phyloP scores from a whole-genome alignment of 2,329 filamentous ascomycete genomes.

The Colletotrichum sp. region DNA sequence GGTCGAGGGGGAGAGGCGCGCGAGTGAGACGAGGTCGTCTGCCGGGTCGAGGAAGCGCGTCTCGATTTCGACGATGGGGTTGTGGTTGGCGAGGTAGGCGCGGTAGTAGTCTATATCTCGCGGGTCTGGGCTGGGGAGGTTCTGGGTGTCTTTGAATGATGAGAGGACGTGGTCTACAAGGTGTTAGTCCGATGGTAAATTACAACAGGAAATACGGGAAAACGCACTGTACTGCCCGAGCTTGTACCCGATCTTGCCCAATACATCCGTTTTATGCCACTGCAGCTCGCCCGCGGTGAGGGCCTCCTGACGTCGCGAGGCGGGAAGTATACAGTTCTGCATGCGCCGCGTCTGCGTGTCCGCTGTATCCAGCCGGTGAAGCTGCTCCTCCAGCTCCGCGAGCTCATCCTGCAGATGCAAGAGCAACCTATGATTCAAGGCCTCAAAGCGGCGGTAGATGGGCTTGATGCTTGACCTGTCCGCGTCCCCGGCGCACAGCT shows the following conservation, averaged over 20 bases:
- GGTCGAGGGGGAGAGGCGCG: neutral
- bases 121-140: slow-evolving; percentile 50
- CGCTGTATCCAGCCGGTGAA: slow-evolving; percentile 69
- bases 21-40: slow-evolving; percentile 58
- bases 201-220: no score
- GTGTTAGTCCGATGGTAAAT: no score
- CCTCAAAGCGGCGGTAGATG: slow-evolving; percentile 83
- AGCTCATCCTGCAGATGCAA: slow-evolving; percentile 88
- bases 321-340: slow-evolving; percentile 53
- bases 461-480: slow-evolving; percentile 48
- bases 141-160: slow-evolving; percentile 60
- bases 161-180: slow-evolving; percentile 60
- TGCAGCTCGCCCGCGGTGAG: slow-evolving; percentile 59
- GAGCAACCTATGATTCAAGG: slow-evolving; percentile 81
- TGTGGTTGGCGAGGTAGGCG: slow-evolving; percentile 57
- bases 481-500: slow-evolving; percentile 36
- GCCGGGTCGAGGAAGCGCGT: slow-evolving; percentile 61
- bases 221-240: slow-evolving; percentile 70
- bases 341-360: slow-evolving; percentile 54
- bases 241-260: slow-evolving; percentile 69
- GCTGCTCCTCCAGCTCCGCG: slow-evolving; percentile 77
- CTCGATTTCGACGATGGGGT: slow-evolving; percentile 64
- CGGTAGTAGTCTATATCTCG: slow-evolving; percentile 57
- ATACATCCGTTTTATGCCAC: slow-evolving; percentile 62
- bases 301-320: slow-evolving; percentile 63